These are phyloP conservation scores for Wickerhamomyces mucosus DNA, from an alignment of 805 yeast genomes.

Conservation along the genomic window DNA sequence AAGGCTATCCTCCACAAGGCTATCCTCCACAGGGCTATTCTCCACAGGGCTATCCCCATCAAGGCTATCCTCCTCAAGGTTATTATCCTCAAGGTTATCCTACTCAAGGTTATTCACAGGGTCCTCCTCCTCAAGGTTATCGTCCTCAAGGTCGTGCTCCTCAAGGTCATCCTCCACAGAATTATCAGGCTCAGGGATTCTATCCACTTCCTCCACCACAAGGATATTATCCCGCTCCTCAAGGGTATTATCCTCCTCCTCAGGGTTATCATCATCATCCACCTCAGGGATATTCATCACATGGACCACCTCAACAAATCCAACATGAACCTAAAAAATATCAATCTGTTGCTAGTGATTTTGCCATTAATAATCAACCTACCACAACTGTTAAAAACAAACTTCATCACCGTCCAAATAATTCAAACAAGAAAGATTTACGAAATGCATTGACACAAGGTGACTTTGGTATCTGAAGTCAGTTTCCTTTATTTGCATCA, in stretches of 20 bases:
- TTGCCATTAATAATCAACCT: conserved; percentile 40
- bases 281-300: conserved; percentile 5
- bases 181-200: conserved; percentile 13
- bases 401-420: conserved; percentile 30
- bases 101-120: conserved; percentile 9
- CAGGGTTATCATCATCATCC: conserved; percentile 12
- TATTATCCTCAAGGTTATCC: conserved; percentile 9
- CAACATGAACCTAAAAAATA: no score
- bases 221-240: conserved; percentile 7
- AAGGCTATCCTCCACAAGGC: conserved; percentile 16
- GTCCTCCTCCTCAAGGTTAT: conserved; percentile 16
- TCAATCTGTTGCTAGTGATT: conserved; percentile 25
- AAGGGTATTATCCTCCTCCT: conserved; percentile 11
- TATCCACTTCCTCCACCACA: conserved; percentile 5
- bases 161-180: conserved; percentile 17
- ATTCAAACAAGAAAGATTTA: conserved; percentile 43
- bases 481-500: no score
- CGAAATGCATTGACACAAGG: conserved; percentile 59
- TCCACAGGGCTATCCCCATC: conserved; percentile 7
- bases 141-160: conserved; percentile 11
- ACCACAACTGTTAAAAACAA: conserved; percentile 33
- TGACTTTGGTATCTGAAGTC: conserved; percentile 59
- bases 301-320: no score
- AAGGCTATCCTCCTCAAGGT: conserved; percentile 15
- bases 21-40: conserved; percentile 10